Conservation (phyloP, 192 early-diverging fungal genomes). For the Backusella psychrophila region DNA sequence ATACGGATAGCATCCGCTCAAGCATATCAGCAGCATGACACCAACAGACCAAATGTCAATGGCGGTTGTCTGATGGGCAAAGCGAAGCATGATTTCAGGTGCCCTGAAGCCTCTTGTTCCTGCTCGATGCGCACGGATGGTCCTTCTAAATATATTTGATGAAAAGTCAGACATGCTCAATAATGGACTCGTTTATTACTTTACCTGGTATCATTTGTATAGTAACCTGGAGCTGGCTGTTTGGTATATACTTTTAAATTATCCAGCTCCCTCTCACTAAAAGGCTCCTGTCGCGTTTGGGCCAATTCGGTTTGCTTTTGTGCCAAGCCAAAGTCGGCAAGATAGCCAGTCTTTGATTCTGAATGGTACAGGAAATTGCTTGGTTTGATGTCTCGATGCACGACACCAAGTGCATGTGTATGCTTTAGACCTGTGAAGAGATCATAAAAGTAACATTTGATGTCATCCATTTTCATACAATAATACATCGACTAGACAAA, state of each 20-base stretch:
- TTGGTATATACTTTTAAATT: background rate
- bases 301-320: conserved; percentile 37
- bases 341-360: conserved; percentile 62
- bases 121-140: conserved; percentile 74
- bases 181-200: background rate
- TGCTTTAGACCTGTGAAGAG: conserved; percentile 68
- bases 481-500: conserved; percentile 58
- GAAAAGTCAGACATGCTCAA: background rate
- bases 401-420: conserved; percentile 69
- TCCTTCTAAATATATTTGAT: conserved; percentile 49
- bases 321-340: conserved; percentile 94
- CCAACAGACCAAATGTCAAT: conserved; percentile 95
- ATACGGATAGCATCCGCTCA: conserved; percentile 85
- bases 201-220: conserved; percentile 56
- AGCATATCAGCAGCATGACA: conserved; percentile 77
- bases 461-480: conserved; percentile 62
- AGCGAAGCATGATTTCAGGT: conserved; percentile 88
- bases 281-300: background rate
- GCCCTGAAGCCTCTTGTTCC: conserved; percentile 94
- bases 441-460: conserved; percentile 73
- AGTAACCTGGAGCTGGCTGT: conserved; percentile 32
- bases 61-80: conserved; percentile 71
- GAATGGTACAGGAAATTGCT: conserved; percentile 88
- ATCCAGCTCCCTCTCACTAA: background rate
- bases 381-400: conserved; percentile 95